Percentiles rank a stretch among this genome's conserved stretches.
phyloP scores from a whole-genome alignment of 352 stramenopile genomes.

The Phytophthora meadii region DNA sequence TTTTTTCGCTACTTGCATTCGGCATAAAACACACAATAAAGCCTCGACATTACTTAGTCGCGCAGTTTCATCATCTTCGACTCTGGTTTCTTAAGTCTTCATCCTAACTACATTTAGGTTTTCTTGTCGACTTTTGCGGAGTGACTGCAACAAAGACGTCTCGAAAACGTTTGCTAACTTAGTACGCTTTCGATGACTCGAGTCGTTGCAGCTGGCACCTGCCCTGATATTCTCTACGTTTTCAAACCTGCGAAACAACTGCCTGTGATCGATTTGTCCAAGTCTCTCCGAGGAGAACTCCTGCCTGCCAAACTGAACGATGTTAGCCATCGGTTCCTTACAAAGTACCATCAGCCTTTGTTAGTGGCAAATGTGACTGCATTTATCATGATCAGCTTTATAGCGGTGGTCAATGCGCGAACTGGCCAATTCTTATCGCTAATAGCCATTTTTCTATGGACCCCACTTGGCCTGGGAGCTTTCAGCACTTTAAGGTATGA shows the following conservation, averaged over 20 bases:
- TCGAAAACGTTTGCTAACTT: neutral
- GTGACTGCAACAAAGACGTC: neutral
- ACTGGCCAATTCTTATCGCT: conserved; percentile 27
- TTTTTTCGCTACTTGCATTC: too few species aligned
- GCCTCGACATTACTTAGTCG: neutral
- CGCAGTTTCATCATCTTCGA: too few species aligned
- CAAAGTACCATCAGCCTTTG: conserved; percentile 32
- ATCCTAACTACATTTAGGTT: neutral
- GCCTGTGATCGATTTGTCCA: conserved; percentile 39
- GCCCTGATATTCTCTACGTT: conserved; percentile 24
- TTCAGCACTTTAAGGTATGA: conserved; percentile 38
- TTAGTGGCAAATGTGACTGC: conserved; percentile 29
- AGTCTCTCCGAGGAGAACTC: conserved; percentile 37
- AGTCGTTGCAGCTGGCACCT: neutral
- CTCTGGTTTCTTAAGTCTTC: too few species aligned
- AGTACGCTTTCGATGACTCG: neutral
- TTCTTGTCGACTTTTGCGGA: neutral
- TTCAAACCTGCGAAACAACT: conserved; percentile 28
- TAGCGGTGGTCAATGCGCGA: conserved; percentile 25
- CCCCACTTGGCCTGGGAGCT: conserved; percentile 31
- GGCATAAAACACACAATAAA: neutral
- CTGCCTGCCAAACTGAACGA: conserved; percentile 22
- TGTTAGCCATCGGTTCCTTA: conserved; percentile 30
- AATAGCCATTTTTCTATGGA: conserved; percentile 18
- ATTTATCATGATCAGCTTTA: conserved; percentile 26